Evolutionary conservation across 2,329 filamentous ascomycete species (phyloP).

Genomic region (Hypoxylon sp.): DNA sequence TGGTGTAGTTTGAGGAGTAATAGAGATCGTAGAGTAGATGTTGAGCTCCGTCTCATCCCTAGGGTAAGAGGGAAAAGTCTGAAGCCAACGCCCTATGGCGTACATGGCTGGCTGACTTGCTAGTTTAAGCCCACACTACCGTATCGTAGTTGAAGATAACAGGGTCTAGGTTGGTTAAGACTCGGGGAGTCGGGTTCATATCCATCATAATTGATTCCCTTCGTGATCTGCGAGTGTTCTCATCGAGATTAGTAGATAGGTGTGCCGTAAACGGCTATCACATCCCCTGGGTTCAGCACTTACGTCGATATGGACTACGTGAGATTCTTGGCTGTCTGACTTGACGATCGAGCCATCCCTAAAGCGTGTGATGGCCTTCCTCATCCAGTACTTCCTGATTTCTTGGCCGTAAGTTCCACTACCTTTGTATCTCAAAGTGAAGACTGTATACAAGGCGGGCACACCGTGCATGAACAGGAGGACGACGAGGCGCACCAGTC

Average conservation of each 20-base stretch:
- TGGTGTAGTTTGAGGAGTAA: background rate
- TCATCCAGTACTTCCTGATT: background rate
- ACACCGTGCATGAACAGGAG: slow-evolving; percentile 2
- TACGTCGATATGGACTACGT: slow-evolving; percentile 5
- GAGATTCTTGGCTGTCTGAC: slow-evolving; percentile 15
- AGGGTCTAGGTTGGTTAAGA: background rate
- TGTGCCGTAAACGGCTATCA: background rate
- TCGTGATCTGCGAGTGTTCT: background rate
- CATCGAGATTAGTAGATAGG: background rate
- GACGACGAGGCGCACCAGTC: slow-evolving; percentile 1
- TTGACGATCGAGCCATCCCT: background rate
- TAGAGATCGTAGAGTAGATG: background rate
- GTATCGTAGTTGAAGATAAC: background rate
- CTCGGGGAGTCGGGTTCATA: background rate
- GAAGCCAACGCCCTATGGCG: background rate
- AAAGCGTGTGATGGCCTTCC: background rate
- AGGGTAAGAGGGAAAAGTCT: background rate
- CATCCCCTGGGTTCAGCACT: background rate
- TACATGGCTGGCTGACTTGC: background rate
- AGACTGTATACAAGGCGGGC: background rate
- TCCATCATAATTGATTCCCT: background rate
- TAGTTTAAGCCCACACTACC: background rate
- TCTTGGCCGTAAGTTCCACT: background rate
- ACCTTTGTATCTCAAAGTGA: background rate
- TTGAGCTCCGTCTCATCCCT: background rate